These are phyloP conservation scores for Eragrostis nindensis DNA, from an alignment of 176 grass and related monocot species.

Conservation along the genomic window DNA sequence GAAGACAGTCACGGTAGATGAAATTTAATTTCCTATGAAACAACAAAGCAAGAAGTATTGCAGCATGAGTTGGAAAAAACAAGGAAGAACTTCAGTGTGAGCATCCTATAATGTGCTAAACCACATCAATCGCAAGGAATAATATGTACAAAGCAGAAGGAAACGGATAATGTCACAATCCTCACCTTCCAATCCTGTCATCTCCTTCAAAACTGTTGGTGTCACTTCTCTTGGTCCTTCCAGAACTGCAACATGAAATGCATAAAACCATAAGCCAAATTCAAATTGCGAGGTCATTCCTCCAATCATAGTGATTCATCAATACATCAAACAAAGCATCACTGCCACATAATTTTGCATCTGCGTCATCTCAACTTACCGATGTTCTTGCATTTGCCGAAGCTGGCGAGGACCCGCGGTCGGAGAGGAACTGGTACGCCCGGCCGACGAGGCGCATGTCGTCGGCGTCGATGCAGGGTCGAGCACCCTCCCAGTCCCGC, in stretches of 20 bases:
- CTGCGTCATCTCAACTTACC: slow-evolving; percentile 31
- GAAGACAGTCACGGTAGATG: too few species aligned
- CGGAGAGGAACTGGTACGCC: slow-evolving; percentile 72
- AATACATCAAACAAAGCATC: background rate
- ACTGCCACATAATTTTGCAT: background rate
- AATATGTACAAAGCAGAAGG: background rate
- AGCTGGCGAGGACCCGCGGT: slow-evolving; percentile 66
- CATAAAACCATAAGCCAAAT: background rate
- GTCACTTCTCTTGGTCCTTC: slow-evolving; percentile 92
- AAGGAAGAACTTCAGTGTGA: background rate
- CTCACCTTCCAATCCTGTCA: slow-evolving; percentile 89
- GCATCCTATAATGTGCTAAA: background rate
- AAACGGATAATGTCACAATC: slow-evolving; percentile 14
- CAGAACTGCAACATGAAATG: slow-evolving; percentile 59
- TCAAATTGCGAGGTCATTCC: background rate
- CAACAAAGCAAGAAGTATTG: too few species aligned
- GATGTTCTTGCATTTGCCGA: slow-evolving; percentile 83
- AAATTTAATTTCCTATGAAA: too few species aligned
- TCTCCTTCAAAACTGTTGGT: slow-evolving; percentile 75
- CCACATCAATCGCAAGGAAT: background rate
- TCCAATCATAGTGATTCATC: background rate
- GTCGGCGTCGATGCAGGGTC: slow-evolving; percentile 94
- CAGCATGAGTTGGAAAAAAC: background rate
- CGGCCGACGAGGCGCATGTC: slow-evolving; percentile 90
- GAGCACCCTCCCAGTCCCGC: slow-evolving; percentile 87